Percentiles rank a stretch among this genome's conserved stretches.
phyloP scores from a whole-genome alignment of 225 moss, liverwort and hornwort species.

The Sphagnum tenellum region DNA sequence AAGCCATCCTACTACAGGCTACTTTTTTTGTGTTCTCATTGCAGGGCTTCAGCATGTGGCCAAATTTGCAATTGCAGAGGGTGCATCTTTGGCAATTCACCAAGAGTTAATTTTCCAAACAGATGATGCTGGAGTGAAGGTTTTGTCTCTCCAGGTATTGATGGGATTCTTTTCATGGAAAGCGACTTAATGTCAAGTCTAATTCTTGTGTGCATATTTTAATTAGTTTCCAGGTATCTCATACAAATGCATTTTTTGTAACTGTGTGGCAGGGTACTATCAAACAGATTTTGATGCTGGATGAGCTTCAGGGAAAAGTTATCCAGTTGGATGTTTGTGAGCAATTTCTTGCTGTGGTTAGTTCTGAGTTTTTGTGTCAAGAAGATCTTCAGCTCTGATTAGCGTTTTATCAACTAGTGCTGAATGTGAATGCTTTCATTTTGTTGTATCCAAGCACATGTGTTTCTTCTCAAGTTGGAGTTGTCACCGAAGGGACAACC shows the following conservation, averaged over 20 bases:
- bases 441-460: too few relatives aligned
- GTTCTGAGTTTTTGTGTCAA: too few relatives aligned
- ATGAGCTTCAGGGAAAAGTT: constrained; percentile 33
- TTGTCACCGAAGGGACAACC: too few relatives aligned
- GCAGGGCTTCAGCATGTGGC: constrained; percentile 50
- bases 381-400: too few relatives aligned
- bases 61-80: constrained; percentile 27
- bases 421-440: too few relatives aligned
- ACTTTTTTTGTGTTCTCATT: neutral
- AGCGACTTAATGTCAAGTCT: too few relatives aligned
- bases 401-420: too few relatives aligned
- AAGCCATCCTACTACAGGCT: neutral
- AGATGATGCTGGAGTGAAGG: constrained; percentile 41
- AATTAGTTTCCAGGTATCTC: neutral
- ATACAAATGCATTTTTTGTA: neutral
- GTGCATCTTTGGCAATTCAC: constrained; percentile 45
- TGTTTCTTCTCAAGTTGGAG: too few relatives aligned
- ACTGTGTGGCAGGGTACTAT: constrained; percentile 22
- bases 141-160: constrained; percentile 45
- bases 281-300: constrained; percentile 31
- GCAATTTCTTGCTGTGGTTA: constrained; percentile 23
- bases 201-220: too few relatives aligned
- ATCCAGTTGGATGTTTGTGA: constrained; percentile 28
- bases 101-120: constrained; percentile 45
- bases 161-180: too few relatives aligned